Evolutionary conservation across 1,139 yeast species (phyloP).

Genomic region (Nakaseomyces glabratus): DNA sequence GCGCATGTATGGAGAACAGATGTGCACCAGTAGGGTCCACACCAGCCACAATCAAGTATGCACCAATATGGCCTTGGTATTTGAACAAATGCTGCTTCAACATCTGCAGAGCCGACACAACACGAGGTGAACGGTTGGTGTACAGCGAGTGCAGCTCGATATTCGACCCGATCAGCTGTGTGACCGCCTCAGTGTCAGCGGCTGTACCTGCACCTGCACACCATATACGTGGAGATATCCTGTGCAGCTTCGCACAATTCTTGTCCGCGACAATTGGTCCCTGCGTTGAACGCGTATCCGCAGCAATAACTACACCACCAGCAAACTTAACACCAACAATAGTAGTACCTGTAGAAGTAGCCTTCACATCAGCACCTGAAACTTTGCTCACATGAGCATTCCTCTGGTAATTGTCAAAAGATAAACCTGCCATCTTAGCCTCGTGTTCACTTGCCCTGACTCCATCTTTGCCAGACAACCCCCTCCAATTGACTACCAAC

Average conservation of each 20-base stretch:
- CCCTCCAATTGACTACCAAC: too few species aligned
- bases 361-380: slow-evolving; percentile 72
- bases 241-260: slow-evolving; percentile 91
- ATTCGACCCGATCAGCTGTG: slow-evolving; percentile 84
- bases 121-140: slow-evolving; percentile 81
- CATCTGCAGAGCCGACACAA: slow-evolving; percentile 85
- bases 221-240: slow-evolving; percentile 91
- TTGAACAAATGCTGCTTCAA: slow-evolving; percentile 91
- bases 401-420: slow-evolving; percentile 89
- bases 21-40: slow-evolving; percentile 95
- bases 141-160: slow-evolving; percentile 81
- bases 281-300: slow-evolving; percentile 96
- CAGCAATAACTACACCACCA: slow-evolving; percentile 95
- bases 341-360: slow-evolving; percentile 97
- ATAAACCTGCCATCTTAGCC: slow-evolving; percentile 70
- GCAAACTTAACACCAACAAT: slow-evolving; percentile 91
- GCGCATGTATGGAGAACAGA: slow-evolving; percentile 88
- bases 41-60: slow-evolving; percentile 94
- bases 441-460: too few species aligned
- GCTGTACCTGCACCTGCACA: slow-evolving; percentile 99
- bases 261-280: slow-evolving; percentile 96
- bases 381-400: slow-evolving; percentile 61
- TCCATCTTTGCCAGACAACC: too few species aligned
- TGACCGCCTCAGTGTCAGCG: slow-evolving; percentile 98
- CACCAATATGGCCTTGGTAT: slow-evolving; percentile 96